These are phyloP conservation scores for Castanopsis chinensis DNA, from an alignment of 306 rosid genomes.

Conservation along the genomic window DNA sequence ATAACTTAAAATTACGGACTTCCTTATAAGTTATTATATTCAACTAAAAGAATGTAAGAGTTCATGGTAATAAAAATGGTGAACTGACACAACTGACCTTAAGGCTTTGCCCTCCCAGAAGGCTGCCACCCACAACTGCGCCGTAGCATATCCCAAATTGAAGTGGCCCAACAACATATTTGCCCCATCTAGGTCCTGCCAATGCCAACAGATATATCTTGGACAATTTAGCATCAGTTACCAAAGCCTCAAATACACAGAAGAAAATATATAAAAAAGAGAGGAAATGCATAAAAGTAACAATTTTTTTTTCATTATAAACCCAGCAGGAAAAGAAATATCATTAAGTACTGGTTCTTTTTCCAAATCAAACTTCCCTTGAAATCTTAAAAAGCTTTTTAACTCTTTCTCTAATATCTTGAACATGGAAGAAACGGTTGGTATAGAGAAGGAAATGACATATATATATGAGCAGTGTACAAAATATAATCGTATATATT, in stretches of 20 bases:
- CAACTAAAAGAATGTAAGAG: background rate
- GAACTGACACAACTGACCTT: conserved; percentile 30
- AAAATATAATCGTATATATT: too few relatives aligned
- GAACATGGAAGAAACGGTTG: too few relatives aligned
- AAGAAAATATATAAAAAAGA: too few relatives aligned
- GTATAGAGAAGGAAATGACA: too few relatives aligned
- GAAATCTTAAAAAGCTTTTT: background rate
- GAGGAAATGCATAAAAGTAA: too few relatives aligned
- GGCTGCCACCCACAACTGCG: conserved; percentile 57
- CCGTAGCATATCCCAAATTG: conserved; percentile 70
- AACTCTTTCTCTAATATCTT: too few relatives aligned
- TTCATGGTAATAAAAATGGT: background rate
- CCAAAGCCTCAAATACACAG: too few relatives aligned
- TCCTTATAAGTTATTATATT: too few relatives aligned
- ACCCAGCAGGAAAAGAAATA: too few relatives aligned
- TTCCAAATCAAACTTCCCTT: background rate
- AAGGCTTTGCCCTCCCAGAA: conserved; percentile 78
- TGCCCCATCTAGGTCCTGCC: conserved; percentile 80
- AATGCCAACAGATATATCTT: background rate
- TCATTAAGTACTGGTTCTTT: background rate
- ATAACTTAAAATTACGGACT: too few relatives aligned
- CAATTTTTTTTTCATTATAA: too few relatives aligned
- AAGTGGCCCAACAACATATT: conserved; percentile 62
- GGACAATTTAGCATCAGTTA: background rate
- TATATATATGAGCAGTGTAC: too few relatives aligned